Conservation (phyloP, 345 rosid species). For the Rubroshorea leprosula region DNA sequence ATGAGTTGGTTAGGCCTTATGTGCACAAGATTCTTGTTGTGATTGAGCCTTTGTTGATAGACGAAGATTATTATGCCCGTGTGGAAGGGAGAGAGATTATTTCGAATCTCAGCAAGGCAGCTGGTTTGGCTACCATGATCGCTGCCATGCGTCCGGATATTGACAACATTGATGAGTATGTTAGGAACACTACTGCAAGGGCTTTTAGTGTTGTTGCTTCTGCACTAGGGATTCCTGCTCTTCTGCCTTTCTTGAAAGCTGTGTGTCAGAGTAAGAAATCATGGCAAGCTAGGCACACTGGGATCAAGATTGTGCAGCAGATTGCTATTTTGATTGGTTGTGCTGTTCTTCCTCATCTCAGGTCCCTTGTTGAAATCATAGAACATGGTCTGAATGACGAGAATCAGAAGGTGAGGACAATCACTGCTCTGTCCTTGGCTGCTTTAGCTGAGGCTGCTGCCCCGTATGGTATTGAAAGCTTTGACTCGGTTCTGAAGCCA, state of each 20-base stretch:
- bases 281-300: conserved; percentile 99
- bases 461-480: conserved; percentile 97
- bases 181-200: conserved; percentile 97
- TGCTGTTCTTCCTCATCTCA: conserved; percentile 93
- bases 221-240: conserved; percentile 94
- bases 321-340: conserved; percentile 96
- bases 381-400: conserved; percentile 96
- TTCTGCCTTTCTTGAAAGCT: conserved; percentile 89
- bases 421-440: conserved; percentile 97
- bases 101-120: conserved; percentile 96
- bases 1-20: conserved; percentile 93
- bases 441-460: conserved; percentile 99
- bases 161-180: conserved; percentile 95
- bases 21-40: conserved; percentile 99
- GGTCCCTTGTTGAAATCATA: conserved; percentile 89
- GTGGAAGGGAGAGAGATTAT: conserved; percentile 98
- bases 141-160: conserved; percentile 99
- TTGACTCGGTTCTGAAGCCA: conserved; percentile 93
- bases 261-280: conserved; percentile 99
- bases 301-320: conserved; percentile 99
- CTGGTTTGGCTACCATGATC: conserved; percentile 98
- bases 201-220: conserved; percentile 99
- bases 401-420: conserved; percentile 96
- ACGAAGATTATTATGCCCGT: conserved; percentile 99
- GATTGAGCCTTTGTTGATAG: conserved; percentile 95